Conservation (phyloP, 768 basidiomycete genomes). For the Lentinula sp. region DNA sequence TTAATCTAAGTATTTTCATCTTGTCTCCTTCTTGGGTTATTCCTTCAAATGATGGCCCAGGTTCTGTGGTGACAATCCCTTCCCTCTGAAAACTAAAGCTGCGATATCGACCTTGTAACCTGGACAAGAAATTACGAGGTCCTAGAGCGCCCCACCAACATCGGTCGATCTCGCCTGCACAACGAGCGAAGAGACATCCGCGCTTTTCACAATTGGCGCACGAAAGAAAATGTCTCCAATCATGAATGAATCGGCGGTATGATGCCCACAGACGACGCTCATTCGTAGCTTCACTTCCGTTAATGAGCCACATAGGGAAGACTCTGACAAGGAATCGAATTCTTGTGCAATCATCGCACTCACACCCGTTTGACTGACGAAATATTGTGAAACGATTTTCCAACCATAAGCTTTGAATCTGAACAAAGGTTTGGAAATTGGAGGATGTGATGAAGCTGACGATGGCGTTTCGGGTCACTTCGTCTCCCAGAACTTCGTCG, state of each 20-base stretch:
- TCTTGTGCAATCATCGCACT: not conserved
- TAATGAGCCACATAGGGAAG: conserved; percentile 21
- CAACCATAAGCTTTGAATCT: conserved; percentile 26
- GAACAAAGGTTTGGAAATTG: conserved; percentile 24
- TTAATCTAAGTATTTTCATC: conserved; percentile 4
- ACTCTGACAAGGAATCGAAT: conserved; percentile 9
- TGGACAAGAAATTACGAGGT: conserved; percentile 17
- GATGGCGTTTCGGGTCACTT: conserved; percentile 9
- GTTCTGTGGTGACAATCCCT: not conserved
- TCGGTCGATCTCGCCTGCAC: conserved; percentile 19
- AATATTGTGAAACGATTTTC: conserved; percentile 19
- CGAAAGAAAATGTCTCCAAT: conserved; percentile 19
- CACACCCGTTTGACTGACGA: not conserved
- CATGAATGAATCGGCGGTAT: conserved; percentile 18
- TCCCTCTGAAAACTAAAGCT: conserved; percentile 3
- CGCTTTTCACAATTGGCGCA: conserved; percentile 8
- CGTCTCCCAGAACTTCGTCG: conserved; percentile 10
- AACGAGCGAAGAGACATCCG: conserved; percentile 5
- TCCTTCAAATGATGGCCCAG: conserved; percentile 2
- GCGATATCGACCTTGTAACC: not conserved
- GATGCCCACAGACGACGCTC: conserved; percentile 11
- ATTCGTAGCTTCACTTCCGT: not conserved
- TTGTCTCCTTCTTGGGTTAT: not conserved
- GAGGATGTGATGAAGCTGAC: conserved; percentile 18
- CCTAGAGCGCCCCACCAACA: conserved; percentile 24